Evolutionary conservation across 139 green algal species (phyloP).

Genomic region (Diplosphaera chodatii): DNA sequence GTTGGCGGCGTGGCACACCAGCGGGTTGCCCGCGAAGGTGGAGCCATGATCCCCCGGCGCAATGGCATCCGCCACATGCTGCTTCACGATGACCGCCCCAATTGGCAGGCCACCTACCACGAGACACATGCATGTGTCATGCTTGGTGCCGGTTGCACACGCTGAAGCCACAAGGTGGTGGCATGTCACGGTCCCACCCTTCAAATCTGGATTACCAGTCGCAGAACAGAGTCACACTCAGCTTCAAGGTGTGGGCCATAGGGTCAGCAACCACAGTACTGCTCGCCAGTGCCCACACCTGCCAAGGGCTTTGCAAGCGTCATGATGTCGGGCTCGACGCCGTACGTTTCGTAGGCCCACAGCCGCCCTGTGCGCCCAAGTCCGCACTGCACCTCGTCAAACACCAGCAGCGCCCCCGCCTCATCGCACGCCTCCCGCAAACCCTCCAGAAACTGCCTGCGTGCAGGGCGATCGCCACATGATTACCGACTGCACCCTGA

Average conservation of each 20-base stretch:
- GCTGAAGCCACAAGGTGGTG: too few relatives aligned
- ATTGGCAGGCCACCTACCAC: conserved; percentile 83
- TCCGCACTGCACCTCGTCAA: conserved; percentile 91
- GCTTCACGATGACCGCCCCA: conserved; percentile 86
- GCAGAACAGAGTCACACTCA: too few relatives aligned
- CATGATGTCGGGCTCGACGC: conserved; percentile 94
- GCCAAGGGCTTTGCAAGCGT: conserved; percentile 55
- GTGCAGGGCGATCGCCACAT: background rate
- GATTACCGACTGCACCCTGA: too few relatives aligned
- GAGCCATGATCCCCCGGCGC: conserved; percentile 88
- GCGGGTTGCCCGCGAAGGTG: conserved; percentile 95
- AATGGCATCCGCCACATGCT: conserved; percentile 90
- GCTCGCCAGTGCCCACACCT: too few relatives aligned
- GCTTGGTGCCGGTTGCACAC: too few relatives aligned
- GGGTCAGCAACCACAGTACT: too few relatives aligned
- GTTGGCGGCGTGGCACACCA: conserved; percentile 81
- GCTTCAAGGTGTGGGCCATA: too few relatives aligned
- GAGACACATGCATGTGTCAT: too few relatives aligned
- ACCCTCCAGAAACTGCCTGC: background rate
- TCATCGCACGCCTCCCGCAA: conserved; percentile 68
- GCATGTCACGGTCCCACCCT: too few relatives aligned
- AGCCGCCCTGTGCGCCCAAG: conserved; percentile 86
- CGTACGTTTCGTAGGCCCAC: conserved; percentile 85
- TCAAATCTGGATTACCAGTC: too few relatives aligned
- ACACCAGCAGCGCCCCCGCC: conserved; percentile 88